phyloP scores from a whole-genome alignment of 495 filamentous ascomycete species.

The Annulohypoxylon stygium region DNA sequence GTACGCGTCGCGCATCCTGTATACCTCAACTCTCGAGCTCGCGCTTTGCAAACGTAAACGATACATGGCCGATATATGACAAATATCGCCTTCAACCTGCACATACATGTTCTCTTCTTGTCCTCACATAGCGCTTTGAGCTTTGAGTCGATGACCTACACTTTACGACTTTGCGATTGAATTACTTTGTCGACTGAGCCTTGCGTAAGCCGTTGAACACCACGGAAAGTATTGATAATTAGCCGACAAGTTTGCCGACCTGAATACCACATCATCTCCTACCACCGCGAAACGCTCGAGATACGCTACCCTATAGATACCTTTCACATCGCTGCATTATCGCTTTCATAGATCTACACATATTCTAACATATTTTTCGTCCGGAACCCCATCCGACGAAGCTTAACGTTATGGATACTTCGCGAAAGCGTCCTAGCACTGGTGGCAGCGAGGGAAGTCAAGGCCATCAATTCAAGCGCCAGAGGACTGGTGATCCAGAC shows the following conservation, averaged over 20 bases:
- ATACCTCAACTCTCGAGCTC: neutral
- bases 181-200: neutral
- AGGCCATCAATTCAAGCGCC: conserved; percentile 50
- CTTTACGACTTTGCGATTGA: neutral
- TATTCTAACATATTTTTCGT: neutral
- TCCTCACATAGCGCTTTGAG: neutral
- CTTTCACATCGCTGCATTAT: neutral
- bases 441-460: conserved; percentile 38
- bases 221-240: neutral
- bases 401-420: conserved; percentile 19
- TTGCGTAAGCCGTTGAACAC: neutral
- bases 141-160: neutral
- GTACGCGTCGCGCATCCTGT: conserved; percentile 1
- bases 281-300: neutral
- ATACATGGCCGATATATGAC: conserved; percentile 1
- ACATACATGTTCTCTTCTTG: neutral
- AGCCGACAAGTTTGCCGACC: neutral
- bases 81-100: neutral
- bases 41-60: neutral
- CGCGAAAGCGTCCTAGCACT: conserved; percentile 38
- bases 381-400: neutral
- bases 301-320: neutral
- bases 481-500: conserved; percentile 36
- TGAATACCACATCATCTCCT: neutral
- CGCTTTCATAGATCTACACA: neutral